These are phyloP conservation scores for Spergularia marina DNA, from an alignment of 148 eudicot genomes.

Conservation along the genomic window DNA sequence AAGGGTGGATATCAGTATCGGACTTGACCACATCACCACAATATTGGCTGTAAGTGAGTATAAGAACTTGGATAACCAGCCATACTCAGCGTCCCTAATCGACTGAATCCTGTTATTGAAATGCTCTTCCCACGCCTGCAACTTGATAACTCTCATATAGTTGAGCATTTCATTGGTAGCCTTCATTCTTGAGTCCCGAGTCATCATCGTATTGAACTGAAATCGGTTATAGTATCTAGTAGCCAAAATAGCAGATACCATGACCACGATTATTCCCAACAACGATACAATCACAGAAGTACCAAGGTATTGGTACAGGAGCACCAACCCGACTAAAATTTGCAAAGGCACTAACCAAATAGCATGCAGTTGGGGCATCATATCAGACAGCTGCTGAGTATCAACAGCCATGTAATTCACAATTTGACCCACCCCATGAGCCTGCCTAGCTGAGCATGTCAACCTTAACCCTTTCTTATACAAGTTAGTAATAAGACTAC, in stretches of 20 bases:
- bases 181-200: conserved; percentile 80
- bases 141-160: conserved; percentile 90
- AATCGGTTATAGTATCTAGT: conserved; percentile 56
- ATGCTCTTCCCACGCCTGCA: conserved; percentile 97
- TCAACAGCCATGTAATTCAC: conserved; percentile 97
- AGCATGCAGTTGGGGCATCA: conserved; percentile 84
- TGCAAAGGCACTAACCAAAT: conserved; percentile 93
- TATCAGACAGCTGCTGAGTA: conserved; percentile 92
- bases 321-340: conserved; percentile 51
- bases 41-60: conserved; percentile 59
- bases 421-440: conserved; percentile 88
- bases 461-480: conserved; percentile 77
- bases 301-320: conserved; percentile 57
- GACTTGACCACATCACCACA: conserved; percentile 76
- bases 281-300: conserved; percentile 49
- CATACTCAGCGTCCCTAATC: conserved; percentile 62
- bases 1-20: conserved; percentile 51
- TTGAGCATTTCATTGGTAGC: conserved; percentile 94
- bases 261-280: conserved; percentile 42
- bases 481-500: conserved; percentile 68
- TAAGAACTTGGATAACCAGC: conserved; percentile 76
- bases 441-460: conserved; percentile 76
- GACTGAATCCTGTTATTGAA: conserved; percentile 58
- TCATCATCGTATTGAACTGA: conserved; percentile 57
- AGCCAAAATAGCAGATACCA: conserved; percentile 51